Conservation (phyloP, 495 filamentous ascomycete genomes). For the Daldinia grandis region DNA sequence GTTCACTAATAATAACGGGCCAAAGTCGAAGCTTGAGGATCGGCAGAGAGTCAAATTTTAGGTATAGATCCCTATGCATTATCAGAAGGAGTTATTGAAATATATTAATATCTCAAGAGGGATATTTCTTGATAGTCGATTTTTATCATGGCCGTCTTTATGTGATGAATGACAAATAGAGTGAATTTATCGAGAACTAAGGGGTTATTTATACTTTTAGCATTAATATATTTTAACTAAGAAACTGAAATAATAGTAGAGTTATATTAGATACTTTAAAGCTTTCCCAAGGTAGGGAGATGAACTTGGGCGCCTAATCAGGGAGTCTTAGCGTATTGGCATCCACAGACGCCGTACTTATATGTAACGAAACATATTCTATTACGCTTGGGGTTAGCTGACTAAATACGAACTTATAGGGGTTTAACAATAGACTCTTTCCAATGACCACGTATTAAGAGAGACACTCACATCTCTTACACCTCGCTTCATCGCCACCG, state of each 20-base stretch:
- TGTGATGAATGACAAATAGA: not conserved
- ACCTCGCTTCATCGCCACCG: constrained; percentile 77
- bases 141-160: not conserved
- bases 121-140: no score
- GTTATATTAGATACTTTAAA: not conserved
- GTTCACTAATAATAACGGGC: no score
- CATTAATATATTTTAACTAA: not conserved
- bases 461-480: constrained; percentile 61
- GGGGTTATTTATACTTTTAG: not conserved
- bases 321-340: not conserved
- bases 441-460: no score
- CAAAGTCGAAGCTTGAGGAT: no score
- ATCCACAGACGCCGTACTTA: not conserved
- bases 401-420: not conserved
- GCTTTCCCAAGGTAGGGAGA: not conserved
- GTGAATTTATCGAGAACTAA: not conserved
- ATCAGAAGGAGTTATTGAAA: not conserved
- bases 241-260: not conserved
- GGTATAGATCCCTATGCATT: no score
- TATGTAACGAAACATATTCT: constrained; percentile 45
- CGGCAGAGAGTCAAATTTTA: no score
- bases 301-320: not conserved
- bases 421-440: no score
- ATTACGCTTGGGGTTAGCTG: not conserved
- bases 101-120: not conserved